A percentile compares a stretch with the other conserved stretches of the same genome.
Conservation (phyloP, 805 yeast genomes). For the Saccharomycopsis vini region DNA sequence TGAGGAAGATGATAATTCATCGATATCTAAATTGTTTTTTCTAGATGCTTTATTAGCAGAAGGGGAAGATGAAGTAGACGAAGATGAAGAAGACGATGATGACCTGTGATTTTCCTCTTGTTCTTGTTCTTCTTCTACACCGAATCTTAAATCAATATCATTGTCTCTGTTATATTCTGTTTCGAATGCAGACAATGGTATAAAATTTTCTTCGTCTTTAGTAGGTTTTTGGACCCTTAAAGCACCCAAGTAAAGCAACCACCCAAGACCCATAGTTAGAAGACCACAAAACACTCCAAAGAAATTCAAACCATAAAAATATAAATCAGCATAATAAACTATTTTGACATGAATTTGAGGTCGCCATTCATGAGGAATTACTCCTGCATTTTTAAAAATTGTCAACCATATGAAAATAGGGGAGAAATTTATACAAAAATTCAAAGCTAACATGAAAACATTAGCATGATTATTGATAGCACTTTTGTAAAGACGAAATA, state of each 20-base stretch:
- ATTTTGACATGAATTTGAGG: constrained; percentile 45
- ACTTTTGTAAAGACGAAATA: constrained; percentile 5
- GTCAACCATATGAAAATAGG: constrained; percentile 47
- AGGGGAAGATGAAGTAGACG: neutral
- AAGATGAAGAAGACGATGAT: no score
- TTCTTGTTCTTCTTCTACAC: neutral
- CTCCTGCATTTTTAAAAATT: constrained; percentile 51
- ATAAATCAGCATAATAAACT: constrained; percentile 35
- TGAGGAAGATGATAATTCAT: neutral
- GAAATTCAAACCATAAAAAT: constrained; percentile 27
- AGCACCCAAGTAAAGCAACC: constrained; percentile 5
- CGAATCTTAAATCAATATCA: neutral
- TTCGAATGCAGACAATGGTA: neutral
- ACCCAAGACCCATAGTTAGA: constrained; percentile 8
- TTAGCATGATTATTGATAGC: constrained; percentile 19
- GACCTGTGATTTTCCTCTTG: no score
- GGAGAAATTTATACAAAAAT: constrained; percentile 41
- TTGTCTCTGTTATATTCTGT: neutral
- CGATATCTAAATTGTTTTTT: neutral
- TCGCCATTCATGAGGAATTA: constrained; percentile 44
- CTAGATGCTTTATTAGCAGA: no score
- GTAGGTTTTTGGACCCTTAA: neutral
- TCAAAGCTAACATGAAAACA: constrained; percentile 31
- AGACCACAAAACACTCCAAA: constrained; percentile 20
- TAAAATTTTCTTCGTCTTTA: neutral